These are phyloP conservation scores for Tricholoma furcatifolium DNA, from an alignment of 768 basidiomycete species.

Conservation along the genomic window DNA sequence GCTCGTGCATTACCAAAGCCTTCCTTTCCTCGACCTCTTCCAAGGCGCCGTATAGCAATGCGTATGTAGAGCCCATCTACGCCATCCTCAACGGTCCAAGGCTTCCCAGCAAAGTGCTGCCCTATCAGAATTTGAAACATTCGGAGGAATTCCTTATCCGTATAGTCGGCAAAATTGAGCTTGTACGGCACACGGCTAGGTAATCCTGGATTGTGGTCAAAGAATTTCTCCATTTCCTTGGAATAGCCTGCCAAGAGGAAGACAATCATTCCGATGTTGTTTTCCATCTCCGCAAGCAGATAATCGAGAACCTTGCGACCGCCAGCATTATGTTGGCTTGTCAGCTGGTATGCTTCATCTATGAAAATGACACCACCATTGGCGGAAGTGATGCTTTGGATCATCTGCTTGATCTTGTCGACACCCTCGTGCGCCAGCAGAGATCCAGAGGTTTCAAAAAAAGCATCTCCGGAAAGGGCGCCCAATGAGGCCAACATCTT, in stretches of 20 bases:
- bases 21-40: conserved; percentile 52
- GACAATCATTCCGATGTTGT: conserved; percentile 57
- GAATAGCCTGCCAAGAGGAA: conserved; percentile 72
- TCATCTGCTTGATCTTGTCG: conserved; percentile 42
- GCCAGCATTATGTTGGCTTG: conserved; percentile 40
- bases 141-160: conserved; percentile 49
- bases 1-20: conserved; percentile 73
- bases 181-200: conserved; percentile 61
- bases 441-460: conserved; percentile 64
- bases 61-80: conserved; percentile 51
- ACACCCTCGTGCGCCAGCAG: conserved; percentile 58
- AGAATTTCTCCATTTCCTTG: conserved; percentile 74
- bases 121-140: conserved; percentile 53
- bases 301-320: conserved; percentile 65
- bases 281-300: conserved; percentile 73
- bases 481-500: conserved; percentile 56
- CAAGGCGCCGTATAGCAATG: conserved; percentile 59
- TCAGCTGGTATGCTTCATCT: conserved; percentile 72
- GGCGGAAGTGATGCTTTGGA: conserved; percentile 42
- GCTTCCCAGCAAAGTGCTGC: conserved; percentile 40
- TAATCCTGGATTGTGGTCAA: conserved; percentile 71
- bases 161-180: conserved; percentile 61
- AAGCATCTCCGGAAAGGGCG: conserved; percentile 49
- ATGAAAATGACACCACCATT: conserved; percentile 69
- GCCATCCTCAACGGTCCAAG: conserved; percentile 57